Conservation (phyloP, 192 early-diverging fungal genomes). For the Coemansia sp. region DNA sequence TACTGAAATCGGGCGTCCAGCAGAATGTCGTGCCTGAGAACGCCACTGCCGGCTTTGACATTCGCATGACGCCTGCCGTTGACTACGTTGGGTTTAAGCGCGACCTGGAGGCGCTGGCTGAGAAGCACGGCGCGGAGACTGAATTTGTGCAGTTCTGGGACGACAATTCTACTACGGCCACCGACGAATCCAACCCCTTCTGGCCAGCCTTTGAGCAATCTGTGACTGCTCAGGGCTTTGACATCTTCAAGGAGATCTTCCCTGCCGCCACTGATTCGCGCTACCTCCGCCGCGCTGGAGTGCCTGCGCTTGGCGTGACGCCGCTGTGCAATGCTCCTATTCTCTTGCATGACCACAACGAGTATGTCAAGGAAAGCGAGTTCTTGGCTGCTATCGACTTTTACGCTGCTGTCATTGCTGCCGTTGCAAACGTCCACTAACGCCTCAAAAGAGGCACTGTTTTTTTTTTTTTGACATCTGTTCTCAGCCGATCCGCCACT, state of each 20-base stretch:
- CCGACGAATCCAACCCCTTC: conserved; percentile 64
- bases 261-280: conserved; percentile 84
- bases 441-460: not conserved
- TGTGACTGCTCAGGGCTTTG: conserved; percentile 58
- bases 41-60: conserved; percentile 71
- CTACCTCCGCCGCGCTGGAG: conserved; percentile 71
- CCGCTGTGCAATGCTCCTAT: conserved; percentile 78
- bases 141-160: conserved; percentile 69
- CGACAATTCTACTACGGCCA: conserved; percentile 59
- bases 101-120: conserved; percentile 31
- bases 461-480: not conserved
- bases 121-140: conserved; percentile 57
- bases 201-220: conserved; percentile 66
- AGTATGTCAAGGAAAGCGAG: conserved; percentile 75
- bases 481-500: conserved; percentile 3
- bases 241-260: conserved; percentile 76
- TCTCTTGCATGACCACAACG: conserved; percentile 85
- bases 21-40: conserved; percentile 80
- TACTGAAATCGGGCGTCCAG: conserved; percentile 74
- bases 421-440: conserved; percentile 52
- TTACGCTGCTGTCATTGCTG: conserved; percentile 66
- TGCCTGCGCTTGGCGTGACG: conserved; percentile 84
- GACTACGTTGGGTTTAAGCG: conserved; percentile 66
- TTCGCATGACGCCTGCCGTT: conserved; percentile 71
- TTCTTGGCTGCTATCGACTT: conserved; percentile 77